Conservation (phyloP, 805 yeast genomes). For the Kodamaea laetipori region DNA sequence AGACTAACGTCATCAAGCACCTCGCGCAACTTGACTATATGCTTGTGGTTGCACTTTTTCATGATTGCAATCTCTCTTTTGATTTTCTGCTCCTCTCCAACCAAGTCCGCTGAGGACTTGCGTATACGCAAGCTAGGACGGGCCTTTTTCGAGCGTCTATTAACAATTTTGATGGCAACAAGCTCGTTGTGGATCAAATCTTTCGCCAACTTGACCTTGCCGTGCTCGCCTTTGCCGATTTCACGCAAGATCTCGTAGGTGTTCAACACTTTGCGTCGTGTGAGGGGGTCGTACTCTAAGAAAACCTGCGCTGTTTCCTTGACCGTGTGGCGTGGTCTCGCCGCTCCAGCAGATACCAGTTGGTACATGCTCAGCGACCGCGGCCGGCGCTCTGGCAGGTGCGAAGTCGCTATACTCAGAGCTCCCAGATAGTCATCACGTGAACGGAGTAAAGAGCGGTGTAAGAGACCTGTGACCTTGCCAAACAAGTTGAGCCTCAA, state of each 20-base stretch:
- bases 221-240: conserved; percentile 96
- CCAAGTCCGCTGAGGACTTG: conserved; percentile 15
- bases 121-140: conserved; percentile 35
- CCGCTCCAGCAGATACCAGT: not conserved
- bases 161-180: conserved; percentile 94
- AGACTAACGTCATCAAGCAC: conserved; percentile 84
- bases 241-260: conserved; percentile 86
- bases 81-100: conserved; percentile 34
- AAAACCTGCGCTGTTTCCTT: conserved; percentile 81
- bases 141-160: conserved; percentile 54
- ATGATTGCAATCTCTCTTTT: conserved; percentile 47
- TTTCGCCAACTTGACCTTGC: conserved; percentile 91
- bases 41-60: conserved; percentile 50
- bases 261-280: conserved; percentile 78
- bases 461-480: conserved; percentile 35
- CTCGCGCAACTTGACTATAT: conserved; percentile 46
- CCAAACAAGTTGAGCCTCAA: conserved; percentile 31
- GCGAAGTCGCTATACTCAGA: conserved; percentile 17
- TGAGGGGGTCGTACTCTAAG: conserved; percentile 86
- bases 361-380: conserved; percentile 3
- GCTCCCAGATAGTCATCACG: conserved; percentile 17
- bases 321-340: conserved; percentile 39
- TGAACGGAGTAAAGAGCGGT: conserved; percentile 12
- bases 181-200: conserved; percentile 62
- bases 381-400: conserved; percentile 7